Percentiles rank a stretch among this genome's conserved stretches.
Evolutionary conservation across 768 basidiomycete genomes (phyloP).

Genomic region (Gloeophyllum trabeum): DNA sequence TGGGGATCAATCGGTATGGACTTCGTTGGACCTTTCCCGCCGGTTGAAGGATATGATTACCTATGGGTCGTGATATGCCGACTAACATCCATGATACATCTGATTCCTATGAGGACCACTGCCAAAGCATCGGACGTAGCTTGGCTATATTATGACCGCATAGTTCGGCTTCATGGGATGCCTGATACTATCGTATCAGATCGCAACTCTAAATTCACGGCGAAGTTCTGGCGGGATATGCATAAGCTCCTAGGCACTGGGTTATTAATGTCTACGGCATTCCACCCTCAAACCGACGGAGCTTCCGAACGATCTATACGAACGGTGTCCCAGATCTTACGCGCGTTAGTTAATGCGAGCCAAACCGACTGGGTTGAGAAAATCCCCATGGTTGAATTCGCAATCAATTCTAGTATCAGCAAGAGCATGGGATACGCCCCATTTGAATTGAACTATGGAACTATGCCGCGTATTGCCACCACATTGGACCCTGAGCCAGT

Average conservation of each 20-base stretch:
- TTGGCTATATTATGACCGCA: constrained; percentile 17
- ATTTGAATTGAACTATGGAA: constrained; percentile 2
- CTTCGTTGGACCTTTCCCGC: constrained; percentile 21
- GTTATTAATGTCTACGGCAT: constrained; percentile 24
- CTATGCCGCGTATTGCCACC: neutral
- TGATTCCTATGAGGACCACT: constrained; percentile 16
- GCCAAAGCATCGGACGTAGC: constrained; percentile 17
- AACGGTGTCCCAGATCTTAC: constrained; percentile 20
- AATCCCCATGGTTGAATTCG: constrained; percentile 10
- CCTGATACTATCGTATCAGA: constrained; percentile 21
- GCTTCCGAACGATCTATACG: constrained; percentile 17
- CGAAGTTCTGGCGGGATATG: constrained; percentile 17
- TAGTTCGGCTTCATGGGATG: constrained; percentile 20
- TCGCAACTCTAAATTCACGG: constrained; percentile 18
- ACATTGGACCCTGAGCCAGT: neutral
- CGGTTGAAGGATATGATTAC: constrained; percentile 10
- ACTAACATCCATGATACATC: constrained; percentile 20
- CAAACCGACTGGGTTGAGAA: constrained; percentile 15
- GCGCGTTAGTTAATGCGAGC: constrained; percentile 11
- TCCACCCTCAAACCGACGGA: constrained; percentile 30
- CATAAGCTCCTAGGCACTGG: constrained; percentile 8
- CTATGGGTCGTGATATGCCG: constrained; percentile 8
- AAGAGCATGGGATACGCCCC: constrained; percentile 8
- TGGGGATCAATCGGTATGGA: constrained; percentile 25
- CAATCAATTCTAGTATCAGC: constrained; percentile 11